Base-by-base conservation (phyloP, 805 yeast genomes). In the Grigorovia jiainica region DNA sequence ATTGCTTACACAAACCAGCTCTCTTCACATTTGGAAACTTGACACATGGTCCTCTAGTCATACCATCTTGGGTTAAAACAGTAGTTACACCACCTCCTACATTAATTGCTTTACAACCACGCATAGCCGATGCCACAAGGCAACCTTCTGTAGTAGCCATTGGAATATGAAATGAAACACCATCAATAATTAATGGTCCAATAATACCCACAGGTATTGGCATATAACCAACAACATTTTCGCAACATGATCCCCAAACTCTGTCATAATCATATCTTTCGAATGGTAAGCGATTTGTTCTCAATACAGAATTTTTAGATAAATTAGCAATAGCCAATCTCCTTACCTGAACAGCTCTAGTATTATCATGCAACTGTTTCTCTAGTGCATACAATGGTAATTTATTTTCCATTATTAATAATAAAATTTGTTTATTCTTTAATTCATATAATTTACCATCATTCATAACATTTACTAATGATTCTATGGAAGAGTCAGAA, bases 101-200 rank as follows among this genome's bases (percentile, higher is more conserved):
- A 61, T 92, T 92, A 51, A 92, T 83, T 21, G 97, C 97, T 61
- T 92, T 92, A 70, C 97, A 92, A 51, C 99, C 99, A 66, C 99
- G 83, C 95, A 87, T 90, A 11, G 98, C 82, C 16, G 97, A 87
- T 4, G 99, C 99, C 51, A 92, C 97, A 44, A 92, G 72, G 66
- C 97, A 94, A 41, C 99, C 99, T 68, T 92, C 99, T 29, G 98
- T 92, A 15, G 99, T 92, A 21, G 99, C 99, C 95, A 92, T 87
- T 32, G 99, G 99, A 52, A 92, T 80, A 64, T 87, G 95, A 61
- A 74, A 82, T 37, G 94, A 79, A 50, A 73, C 78, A 40, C 90
- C 94, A 63, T 92, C 97, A 55, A 92, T 85, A 42, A 86, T 71
- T 61, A 92, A 66, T 8, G 99, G 99, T 41, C 99, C 99, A 21